Percentiles rank a stretch among this genome's conserved stretches.
phyloP scores from a whole-genome alignment of 2,329 filamentous ascomycete species.

The Cercospora zeae-maydis region DNA sequence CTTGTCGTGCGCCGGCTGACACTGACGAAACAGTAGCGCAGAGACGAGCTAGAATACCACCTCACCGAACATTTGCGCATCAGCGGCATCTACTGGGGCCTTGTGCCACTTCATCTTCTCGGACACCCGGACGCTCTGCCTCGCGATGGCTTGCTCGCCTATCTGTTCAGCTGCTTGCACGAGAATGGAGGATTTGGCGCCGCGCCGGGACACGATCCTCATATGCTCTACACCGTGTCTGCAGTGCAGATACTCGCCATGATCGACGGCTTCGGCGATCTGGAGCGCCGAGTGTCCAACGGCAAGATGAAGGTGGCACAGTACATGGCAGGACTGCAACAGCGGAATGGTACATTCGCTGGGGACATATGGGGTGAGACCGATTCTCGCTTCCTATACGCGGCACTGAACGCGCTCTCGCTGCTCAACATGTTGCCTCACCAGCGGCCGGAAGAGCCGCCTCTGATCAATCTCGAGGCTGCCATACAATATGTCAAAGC shows the following conservation, averaged over 20 bases:
- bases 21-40: conserved; percentile 55
- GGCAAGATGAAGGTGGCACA: conserved; percentile 71
- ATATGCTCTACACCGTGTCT: conserved; percentile 94
- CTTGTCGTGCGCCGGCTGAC: conserved; percentile 36
- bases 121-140: conserved; percentile 77
- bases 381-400: conserved; percentile 92
- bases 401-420: conserved; percentile 83
- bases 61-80: conserved; percentile 93
- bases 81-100: conserved; percentile 94
- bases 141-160: conserved; percentile 76
- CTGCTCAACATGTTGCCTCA: conserved; percentile 66
- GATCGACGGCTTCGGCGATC: conserved; percentile 76
- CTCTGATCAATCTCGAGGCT: conserved; percentile 70
- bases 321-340: conserved; percentile 80
- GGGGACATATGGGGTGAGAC: conserved; percentile 96
- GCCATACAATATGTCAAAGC: conserved; percentile 74
- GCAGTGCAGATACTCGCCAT: conserved; percentile 89
- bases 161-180: conserved; percentile 92
- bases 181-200: conserved; percentile 88
- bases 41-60: conserved; percentile 96
- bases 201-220: conserved; percentile 88
- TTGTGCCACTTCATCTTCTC: conserved; percentile 83
- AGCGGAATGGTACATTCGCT: conserved; percentile 77
- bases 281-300: conserved; percentile 65
- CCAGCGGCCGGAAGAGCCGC: conserved; percentile 27